These are phyloP conservation scores for Ogataea sp. DNA, from an alignment of 805 yeast genomes.

Conservation along the genomic window DNA sequence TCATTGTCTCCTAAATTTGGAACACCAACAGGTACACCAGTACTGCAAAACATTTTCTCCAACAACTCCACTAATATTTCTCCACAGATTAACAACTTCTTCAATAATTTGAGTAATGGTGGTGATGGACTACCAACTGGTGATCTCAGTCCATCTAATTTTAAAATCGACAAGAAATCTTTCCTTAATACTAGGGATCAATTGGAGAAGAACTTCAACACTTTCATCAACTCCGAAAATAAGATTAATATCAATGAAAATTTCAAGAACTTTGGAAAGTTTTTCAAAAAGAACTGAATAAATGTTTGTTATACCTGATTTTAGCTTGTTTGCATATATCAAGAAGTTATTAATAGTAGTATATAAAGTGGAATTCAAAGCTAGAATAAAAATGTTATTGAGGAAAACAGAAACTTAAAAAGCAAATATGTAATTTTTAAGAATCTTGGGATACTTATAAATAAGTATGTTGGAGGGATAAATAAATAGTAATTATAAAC, in stretches of 20 bases:
- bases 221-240: conserved; percentile 44
- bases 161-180: conserved; percentile 21
- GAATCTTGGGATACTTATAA: too few relatives aligned
- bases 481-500: too few relatives aligned
- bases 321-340: too few relatives aligned
- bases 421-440: too few relatives aligned
- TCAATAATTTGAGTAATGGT: conserved; percentile 2
- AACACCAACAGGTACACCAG: conserved; percentile 22
- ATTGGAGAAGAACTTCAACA: conserved; percentile 37
- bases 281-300: conserved; percentile 23
- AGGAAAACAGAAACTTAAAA: too few relatives aligned
- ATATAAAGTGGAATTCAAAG: too few relatives aligned
- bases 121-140: not conserved
- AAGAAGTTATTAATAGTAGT: too few relatives aligned
- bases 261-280: conserved; percentile 53
- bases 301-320: too few relatives aligned
- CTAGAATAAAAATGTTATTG: too few relatives aligned
- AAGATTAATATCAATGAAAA: conserved; percentile 64
- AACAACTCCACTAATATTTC: conserved; percentile 1
- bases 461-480: too few relatives aligned
- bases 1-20: conserved; percentile 16
- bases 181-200: conserved; percentile 32
- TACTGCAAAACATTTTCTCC: conserved; percentile 1
- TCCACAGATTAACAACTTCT: conserved; percentile 6
- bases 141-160: conserved; percentile 2